These are phyloP conservation scores for Cucurbita moschata DNA, from an alignment of 306 rosid genomes.

Conservation along the genomic window DNA sequence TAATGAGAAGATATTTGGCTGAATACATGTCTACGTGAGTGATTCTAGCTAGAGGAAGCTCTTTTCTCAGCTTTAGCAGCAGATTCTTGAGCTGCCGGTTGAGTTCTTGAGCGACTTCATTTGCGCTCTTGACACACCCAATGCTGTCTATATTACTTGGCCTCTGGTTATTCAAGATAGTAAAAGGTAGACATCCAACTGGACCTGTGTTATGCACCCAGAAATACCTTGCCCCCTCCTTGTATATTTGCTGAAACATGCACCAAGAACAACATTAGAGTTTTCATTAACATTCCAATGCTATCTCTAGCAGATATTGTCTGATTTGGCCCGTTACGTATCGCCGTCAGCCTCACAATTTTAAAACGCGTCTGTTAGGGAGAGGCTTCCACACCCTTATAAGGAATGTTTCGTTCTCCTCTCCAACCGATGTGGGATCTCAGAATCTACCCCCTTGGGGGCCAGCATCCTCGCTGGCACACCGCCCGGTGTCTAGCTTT, in stretches of 20 bases:
- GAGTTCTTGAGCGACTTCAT: slow-evolving; percentile 60
- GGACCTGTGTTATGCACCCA: slow-evolving; percentile 85
- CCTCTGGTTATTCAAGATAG: slow-evolving; percentile 22
- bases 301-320: no score
- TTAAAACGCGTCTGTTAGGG: no score
- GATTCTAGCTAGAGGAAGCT: slow-evolving; percentile 39
- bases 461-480: no score
- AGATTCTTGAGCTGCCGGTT: slow-evolving; percentile 49
- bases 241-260: slow-evolving; percentile 40
- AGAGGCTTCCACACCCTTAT: no score
- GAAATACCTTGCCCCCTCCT: slow-evolving; percentile 61
- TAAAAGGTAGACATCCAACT: slow-evolving; percentile 60
- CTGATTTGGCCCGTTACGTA: no score
- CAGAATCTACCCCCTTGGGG: no score
- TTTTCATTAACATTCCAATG: not conserved
- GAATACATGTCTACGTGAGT: slow-evolving; percentile 61
- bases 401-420: no score
- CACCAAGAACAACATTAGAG: not conserved
- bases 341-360: no score
- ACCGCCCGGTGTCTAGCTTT: no score
- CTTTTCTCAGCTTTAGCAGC: slow-evolving; percentile 23
- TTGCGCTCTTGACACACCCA: slow-evolving; percentile 55
- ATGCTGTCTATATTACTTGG: slow-evolving; percentile 38
- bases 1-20: slow-evolving; percentile 52
- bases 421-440: no score